These are phyloP conservation scores for Sordaria brevicollis DNA, from an alignment of 495 filamentous ascomycete genomes.

Conservation along the genomic window DNA sequence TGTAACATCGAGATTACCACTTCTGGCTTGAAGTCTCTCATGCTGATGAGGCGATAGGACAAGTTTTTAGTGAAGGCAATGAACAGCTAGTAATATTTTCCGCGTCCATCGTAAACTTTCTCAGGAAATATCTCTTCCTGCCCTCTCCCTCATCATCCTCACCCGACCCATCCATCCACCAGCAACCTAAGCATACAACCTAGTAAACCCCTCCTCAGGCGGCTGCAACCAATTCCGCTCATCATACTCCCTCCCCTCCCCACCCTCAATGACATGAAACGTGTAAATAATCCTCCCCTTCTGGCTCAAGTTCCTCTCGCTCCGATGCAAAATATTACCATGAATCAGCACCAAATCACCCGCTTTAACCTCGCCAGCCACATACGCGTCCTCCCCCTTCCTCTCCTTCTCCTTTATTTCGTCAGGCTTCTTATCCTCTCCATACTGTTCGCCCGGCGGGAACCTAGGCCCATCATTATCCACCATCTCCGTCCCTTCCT, in stretches of 20 bases:
- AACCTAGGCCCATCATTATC: slow-evolving; percentile 33
- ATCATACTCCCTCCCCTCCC: slow-evolving; percentile 59
- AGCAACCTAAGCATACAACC: slow-evolving; percentile 31
- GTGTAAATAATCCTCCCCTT: slow-evolving; percentile 93
- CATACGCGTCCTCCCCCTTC: slow-evolving; percentile 46
- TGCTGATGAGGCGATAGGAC: too few species aligned
- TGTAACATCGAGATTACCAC: too few species aligned
- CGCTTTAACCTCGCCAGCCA: slow-evolving; percentile 70
- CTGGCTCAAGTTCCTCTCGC: slow-evolving; percentile 75
- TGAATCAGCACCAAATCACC: slow-evolving; percentile 89
- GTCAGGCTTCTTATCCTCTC: slow-evolving; percentile 11
- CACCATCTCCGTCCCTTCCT: slow-evolving; percentile 41
- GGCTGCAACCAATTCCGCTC: slow-evolving; percentile 88
- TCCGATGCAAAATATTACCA: slow-evolving; percentile 93
- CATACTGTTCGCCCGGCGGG: slow-evolving; percentile 32
- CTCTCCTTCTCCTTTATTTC: not conserved
- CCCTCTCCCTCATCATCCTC: too few species aligned
- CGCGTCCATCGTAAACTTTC: too few species aligned
- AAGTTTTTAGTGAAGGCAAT: too few species aligned
- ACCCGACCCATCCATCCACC: not conserved
- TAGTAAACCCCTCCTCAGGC: slow-evolving; percentile 64
- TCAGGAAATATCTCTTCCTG: too few species aligned
- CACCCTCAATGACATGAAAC: slow-evolving; percentile 91
- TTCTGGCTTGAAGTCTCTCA: too few species aligned
- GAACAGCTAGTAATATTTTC: too few species aligned